Evolutionary conservation across 805 yeast genomes (phyloP), one percentile per base, ranked within the genome.

Genomic region (Pichia nanzhaoensis): DNA sequence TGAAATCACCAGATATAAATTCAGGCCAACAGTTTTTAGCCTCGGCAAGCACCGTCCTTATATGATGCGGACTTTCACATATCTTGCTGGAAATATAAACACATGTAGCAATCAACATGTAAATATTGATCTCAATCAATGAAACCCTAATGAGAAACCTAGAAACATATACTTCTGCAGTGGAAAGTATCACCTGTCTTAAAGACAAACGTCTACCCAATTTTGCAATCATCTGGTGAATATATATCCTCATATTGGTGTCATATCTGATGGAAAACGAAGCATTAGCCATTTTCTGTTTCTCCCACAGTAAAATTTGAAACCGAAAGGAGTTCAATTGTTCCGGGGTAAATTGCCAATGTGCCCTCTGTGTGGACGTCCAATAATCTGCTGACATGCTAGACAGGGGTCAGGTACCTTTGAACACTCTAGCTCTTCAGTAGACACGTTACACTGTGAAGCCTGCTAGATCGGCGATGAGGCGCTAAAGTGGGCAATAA

Each of bases 31-130:
- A 66, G 33, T 82, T 82, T 43, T 96, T 67, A 2, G 97, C 93
- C 59, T 91, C 98, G 17, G 80, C 73, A 19, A 87, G 77, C 9
- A 93, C 73, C 1, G 90, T 77, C 45, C 96, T 67, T 9, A 93
- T 88, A 59, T 93, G 97, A 57, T 85, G 95, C 1, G 99, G 98
- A 54, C 87, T 83, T 63, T 93, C 99, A 61, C 93, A 98, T 30
- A 89, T 84, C 60, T 93, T 91, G 66, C 96, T 84, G 0, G 97
- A 90, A 27, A 93, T 71, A 57, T 93, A 93, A 2, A 91, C 72
- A 53, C 93, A 81, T 0, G 98, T 80, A 0, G 99, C 80, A 10
- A 88, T 82, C 45, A 90, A 64, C 35, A 89, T 65, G 57, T 89
- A 91, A 1, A 85, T 68, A 58, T 93, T 93, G 46, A 89, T 75